These are phyloP conservation scores for Globisporangium acanthophoron DNA, from an alignment of 352 stramenopile species.

Conservation along the genomic window DNA sequence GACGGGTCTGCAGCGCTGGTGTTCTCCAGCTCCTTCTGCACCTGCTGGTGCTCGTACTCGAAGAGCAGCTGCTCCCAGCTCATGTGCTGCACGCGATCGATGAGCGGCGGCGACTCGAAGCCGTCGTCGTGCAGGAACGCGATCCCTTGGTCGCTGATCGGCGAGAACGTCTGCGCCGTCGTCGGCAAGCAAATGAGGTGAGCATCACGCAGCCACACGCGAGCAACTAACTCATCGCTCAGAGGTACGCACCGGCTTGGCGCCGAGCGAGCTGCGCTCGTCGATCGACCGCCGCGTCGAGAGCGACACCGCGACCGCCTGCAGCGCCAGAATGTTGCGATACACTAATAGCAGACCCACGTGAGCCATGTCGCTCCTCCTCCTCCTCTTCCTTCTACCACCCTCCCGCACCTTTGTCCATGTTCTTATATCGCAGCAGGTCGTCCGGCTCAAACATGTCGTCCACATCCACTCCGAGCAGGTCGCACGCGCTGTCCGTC, in stretches of 20 bases:
- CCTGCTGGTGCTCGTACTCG: conserved; percentile 65
- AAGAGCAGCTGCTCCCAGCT: conserved; percentile 56
- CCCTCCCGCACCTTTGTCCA: conserved; percentile 52
- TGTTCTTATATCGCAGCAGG: conserved; percentile 44
- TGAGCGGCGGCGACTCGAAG: conserved; percentile 35
- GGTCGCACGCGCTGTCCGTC: conserved; percentile 47
- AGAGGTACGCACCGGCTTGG: conserved; percentile 15
- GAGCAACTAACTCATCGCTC: background rate
- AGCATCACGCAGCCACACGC: too few species aligned
- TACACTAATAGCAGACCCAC: conserved; percentile 40
- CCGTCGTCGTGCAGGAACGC: conserved; percentile 36
- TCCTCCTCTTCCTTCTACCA: background rate
- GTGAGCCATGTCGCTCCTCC: background rate
- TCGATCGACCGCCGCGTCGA: conserved; percentile 77
- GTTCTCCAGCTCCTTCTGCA: conserved; percentile 38
- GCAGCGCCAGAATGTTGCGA: conserved; percentile 71
- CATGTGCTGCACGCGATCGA: conserved; percentile 45
- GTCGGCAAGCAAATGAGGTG: too few species aligned
- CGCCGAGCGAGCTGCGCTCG: conserved; percentile 57
- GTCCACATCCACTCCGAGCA: conserved; percentile 47
- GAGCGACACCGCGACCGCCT: conserved; percentile 62
- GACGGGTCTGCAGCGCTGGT: conserved; percentile 22
- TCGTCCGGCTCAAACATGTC: conserved; percentile 75
- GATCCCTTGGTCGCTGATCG: conserved; percentile 36
- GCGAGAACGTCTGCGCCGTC: conserved; percentile 28